Evolutionary conservation across 2,329 filamentous ascomycete species (phyloP).

Genomic region (Fusarium piperis): DNA sequence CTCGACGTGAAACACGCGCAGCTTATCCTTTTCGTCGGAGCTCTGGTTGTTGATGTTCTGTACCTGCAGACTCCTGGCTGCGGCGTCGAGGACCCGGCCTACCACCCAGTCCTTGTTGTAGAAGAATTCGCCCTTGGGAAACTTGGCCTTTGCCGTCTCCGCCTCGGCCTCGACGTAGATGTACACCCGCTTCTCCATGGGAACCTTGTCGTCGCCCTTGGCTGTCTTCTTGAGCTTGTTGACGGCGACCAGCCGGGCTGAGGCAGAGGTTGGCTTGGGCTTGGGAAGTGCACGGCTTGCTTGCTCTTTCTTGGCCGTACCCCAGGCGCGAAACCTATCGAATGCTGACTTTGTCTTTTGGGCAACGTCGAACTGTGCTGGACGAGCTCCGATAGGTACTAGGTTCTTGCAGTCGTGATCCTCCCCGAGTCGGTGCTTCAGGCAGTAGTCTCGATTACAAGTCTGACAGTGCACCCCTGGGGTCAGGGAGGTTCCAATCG

Average conservation of each 20-base stretch:
- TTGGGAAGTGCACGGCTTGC: conserved; percentile 69
- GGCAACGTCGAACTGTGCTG: conserved; percentile 56
- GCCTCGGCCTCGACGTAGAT: conserved; percentile 90
- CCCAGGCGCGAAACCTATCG: conserved; percentile 82
- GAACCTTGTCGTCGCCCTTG: conserved; percentile 87
- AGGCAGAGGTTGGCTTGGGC: conserved; percentile 69
- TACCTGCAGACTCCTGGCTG: conserved; percentile 80
- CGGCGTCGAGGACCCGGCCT: conserved; percentile 81
- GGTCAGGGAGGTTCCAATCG: conserved; percentile 73
- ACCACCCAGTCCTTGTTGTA: conserved; percentile 90
- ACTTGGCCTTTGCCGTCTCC: conserved; percentile 83
- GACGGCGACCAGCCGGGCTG: conserved; percentile 73
- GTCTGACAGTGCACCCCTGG: conserved; percentile 76
- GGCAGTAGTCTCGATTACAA: conserved; percentile 79
- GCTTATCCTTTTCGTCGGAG: conserved; percentile 77
- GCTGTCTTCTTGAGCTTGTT: conserved; percentile 86
- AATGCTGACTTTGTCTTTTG: conserved; percentile 80
- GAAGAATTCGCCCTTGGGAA: conserved; percentile 83
- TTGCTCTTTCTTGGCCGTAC: conserved; percentile 74
- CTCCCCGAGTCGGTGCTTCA: conserved; percentile 79
- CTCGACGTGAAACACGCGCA: conserved; percentile 94
- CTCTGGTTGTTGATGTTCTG: conserved; percentile 86
- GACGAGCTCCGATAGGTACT: conserved; percentile 63
- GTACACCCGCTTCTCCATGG: conserved; percentile 87
- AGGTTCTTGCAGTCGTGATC: conserved; percentile 88